These are phyloP conservation scores for Nakaseomyces nivariensis DNA, from an alignment of 1,139 yeast species.

Conservation along the genomic window DNA sequence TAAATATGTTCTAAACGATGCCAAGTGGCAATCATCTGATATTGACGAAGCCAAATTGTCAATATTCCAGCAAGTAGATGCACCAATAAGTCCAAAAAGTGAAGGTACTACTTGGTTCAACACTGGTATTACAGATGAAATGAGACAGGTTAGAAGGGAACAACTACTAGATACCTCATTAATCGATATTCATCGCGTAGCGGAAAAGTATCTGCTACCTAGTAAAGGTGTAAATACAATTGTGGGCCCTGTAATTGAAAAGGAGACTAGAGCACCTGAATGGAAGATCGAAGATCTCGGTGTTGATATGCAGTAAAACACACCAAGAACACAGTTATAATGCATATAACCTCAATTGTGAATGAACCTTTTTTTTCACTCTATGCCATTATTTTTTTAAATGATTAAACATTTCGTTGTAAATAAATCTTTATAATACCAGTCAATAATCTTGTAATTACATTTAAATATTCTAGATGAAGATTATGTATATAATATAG, in stretches of 20 bases:
- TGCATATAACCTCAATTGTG: too few relatives aligned
- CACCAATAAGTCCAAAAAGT: conserved; percentile 71
- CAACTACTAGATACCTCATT: conserved; percentile 53
- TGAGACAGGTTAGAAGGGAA: conserved; percentile 74
- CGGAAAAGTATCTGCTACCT: conserved; percentile 10
- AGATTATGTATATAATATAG: too few relatives aligned
- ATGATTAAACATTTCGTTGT: too few relatives aligned
- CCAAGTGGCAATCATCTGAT: conserved; percentile 47
- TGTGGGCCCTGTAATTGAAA: conserved; percentile 17
- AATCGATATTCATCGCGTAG: conserved; percentile 40
- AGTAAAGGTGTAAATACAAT: conserved; percentile 14
- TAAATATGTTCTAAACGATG: conserved; percentile 40
- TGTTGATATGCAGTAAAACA: neutral
- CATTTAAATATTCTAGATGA: too few relatives aligned
- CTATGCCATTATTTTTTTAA: too few relatives aligned
- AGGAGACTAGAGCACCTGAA: conserved; percentile 7
- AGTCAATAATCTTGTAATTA: neutral
- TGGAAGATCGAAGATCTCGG: conserved; percentile 12
- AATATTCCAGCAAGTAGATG: conserved; percentile 83
- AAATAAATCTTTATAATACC: too few relatives aligned
- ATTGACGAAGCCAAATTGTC: conserved; percentile 84
- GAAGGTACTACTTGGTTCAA: conserved; percentile 65
- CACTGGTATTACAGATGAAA: conserved; percentile 65
- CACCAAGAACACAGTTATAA: too few relatives aligned
- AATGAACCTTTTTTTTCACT: too few relatives aligned